Evolutionary conservation across 805 yeast species (phyloP).

Genomic region (Myxozyma neotropica): DNA sequence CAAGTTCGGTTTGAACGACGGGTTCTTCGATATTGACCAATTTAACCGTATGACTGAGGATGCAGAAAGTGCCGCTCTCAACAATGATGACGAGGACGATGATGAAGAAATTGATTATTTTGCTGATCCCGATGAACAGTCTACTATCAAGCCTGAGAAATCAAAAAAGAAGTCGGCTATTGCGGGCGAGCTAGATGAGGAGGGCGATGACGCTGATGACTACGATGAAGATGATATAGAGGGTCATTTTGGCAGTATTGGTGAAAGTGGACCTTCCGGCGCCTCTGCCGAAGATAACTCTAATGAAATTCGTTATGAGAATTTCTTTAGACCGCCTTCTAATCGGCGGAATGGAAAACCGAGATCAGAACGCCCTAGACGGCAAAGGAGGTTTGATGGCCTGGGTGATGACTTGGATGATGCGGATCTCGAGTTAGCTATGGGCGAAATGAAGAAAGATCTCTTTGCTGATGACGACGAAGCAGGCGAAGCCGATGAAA

Average conservation of each 20-base stretch:
- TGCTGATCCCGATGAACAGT: constrained; percentile 39
- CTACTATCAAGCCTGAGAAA: constrained; percentile 4
- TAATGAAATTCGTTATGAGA: constrained; percentile 44
- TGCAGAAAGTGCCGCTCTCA: constrained; percentile 22
- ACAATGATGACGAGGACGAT: constrained; percentile 47
- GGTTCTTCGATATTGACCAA: constrained; percentile 80
- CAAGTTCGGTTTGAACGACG: constrained; percentile 73
- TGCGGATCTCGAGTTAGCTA: constrained; percentile 37
- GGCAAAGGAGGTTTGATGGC: constrained; percentile 34
- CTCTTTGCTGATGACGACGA: constrained; percentile 51
- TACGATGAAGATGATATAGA: constrained; percentile 45
- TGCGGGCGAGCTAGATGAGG: neutral
- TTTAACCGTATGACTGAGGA: constrained; percentile 75
- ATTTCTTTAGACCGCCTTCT: constrained; percentile 47
- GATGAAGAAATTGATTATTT: constrained; percentile 53
- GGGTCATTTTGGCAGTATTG: constrained; percentile 41
- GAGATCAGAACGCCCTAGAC: constrained; percentile 13
- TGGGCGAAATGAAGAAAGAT: constrained; percentile 43
- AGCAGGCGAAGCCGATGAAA: constrained; percentile 63
- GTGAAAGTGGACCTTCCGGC: neutral
- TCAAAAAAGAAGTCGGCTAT: neutral
- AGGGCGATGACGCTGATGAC: constrained; percentile 21
- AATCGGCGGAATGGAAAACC: constrained; percentile 20
- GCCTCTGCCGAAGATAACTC: constrained; percentile 29
- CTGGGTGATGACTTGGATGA: constrained; percentile 37